Evolutionary conservation across 2,329 filamentous ascomycete species (phyloP).

Genomic region (Colletotrichum echinochloae): DNA sequence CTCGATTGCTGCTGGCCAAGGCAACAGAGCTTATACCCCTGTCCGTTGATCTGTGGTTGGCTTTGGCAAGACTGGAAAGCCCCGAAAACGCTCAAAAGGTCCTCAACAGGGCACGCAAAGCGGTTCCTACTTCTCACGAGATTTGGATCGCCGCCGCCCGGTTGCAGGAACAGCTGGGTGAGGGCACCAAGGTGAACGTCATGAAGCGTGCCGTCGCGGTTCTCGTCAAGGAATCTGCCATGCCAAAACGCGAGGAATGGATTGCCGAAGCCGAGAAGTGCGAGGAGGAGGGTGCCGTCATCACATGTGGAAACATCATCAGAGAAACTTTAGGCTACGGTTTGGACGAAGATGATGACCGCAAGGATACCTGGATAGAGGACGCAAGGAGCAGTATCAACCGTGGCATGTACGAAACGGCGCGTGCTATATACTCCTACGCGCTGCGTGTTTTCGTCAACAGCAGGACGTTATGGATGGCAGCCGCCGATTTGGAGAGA

Average conservation of each 20-base stretch:
- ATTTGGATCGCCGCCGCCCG: conserved; percentile 97
- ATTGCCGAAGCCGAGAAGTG: conserved; percentile 94
- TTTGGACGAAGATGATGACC: conserved; percentile 94
- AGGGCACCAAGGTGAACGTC: conserved; percentile 83
- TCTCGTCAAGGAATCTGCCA: conserved; percentile 89
- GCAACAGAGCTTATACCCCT: conserved; percentile 95
- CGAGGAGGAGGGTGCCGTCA: conserved; percentile 87
- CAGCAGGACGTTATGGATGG: conserved; percentile 89
- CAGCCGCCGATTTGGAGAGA: conserved; percentile 90
- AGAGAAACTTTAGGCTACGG: conserved; percentile 93
- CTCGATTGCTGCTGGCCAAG: conserved; percentile 88
- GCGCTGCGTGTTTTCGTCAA: conserved; percentile 90
- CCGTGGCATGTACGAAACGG: conserved; percentile 87
- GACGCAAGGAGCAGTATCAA: conserved; percentile 87
- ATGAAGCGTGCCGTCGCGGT: conserved; percentile 95
- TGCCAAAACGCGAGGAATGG: conserved; percentile 98
- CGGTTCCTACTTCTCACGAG: conserved; percentile 91
- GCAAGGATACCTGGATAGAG: conserved; percentile 95
- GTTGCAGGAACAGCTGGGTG: conserved; percentile 88
- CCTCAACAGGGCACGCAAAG: conserved; percentile 93
- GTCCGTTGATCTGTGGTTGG: conserved; percentile 95
- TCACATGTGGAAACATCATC: conserved; percentile 91
- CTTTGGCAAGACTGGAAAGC: conserved; percentile 87
- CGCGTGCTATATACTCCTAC: conserved; percentile 93
- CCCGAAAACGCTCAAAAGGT: conserved; percentile 95